Evolutionary conservation across 2,329 filamentous ascomycete genomes (phyloP).

Genomic region (Aspergillus pseudotamarii): DNA sequence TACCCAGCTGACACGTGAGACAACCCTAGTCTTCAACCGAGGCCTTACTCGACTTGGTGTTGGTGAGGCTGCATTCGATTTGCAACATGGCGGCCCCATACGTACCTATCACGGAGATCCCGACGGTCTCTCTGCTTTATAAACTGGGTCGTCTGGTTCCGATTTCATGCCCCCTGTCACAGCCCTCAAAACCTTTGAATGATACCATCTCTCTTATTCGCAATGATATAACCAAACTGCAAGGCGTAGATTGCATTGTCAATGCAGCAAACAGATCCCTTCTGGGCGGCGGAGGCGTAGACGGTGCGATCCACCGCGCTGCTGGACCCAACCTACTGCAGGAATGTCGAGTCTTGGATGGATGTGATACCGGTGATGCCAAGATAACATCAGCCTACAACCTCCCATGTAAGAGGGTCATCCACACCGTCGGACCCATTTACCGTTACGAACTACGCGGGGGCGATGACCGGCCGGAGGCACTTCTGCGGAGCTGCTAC

Average conservation of each 20-base stretch:
- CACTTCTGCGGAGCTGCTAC: conserved; percentile 68
- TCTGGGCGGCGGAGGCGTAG: conserved; percentile 86
- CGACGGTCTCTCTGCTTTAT: conserved; percentile 64
- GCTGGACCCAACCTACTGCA: conserved; percentile 69
- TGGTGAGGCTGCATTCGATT: not conserved
- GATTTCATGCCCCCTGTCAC: conserved; percentile 28
- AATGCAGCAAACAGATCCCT: conserved; percentile 85
- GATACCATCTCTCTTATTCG: conserved; percentile 66
- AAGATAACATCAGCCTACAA: conserved; percentile 80
- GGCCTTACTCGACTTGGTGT: not conserved
- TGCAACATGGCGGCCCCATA: conserved; percentile 23
- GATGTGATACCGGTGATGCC: conserved; percentile 76
- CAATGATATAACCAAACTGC: conserved; percentile 79
- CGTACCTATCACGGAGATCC: conserved; percentile 39
- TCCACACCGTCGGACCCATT: conserved; percentile 88
- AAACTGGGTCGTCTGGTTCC: conserved; percentile 54
- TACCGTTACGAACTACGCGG: conserved; percentile 54
- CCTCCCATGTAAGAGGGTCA: conserved; percentile 76
- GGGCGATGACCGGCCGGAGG: conserved; percentile 38
- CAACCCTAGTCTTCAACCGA: not conserved
- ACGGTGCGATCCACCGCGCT: conserved; percentile 81
- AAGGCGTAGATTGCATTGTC: conserved; percentile 76
- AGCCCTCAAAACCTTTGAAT: conserved; percentile 54
- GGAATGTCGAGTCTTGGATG: conserved; percentile 72
- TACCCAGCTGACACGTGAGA: not conserved